Conservation (phyloP, 371 early-diverging fungal genomes). For the Mortierella sp. region DNA sequence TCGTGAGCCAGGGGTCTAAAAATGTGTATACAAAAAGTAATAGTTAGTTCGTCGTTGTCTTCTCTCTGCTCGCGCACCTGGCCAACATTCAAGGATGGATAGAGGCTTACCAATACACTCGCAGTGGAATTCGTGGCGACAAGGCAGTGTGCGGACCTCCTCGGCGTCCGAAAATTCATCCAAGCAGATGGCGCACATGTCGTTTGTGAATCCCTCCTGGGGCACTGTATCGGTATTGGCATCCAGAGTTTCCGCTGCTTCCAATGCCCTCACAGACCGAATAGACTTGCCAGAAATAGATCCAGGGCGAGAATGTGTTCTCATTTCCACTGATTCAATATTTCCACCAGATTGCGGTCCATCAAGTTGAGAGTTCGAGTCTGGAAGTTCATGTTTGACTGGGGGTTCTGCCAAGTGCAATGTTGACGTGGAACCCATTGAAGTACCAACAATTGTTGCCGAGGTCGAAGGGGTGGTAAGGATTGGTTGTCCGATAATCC, state of each 20-base stretch:
- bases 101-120: constrained; percentile 84
- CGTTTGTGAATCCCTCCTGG: constrained; percentile 29
- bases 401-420: background rate
- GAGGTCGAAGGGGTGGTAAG: background rate
- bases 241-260: constrained; percentile 22
- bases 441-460: background rate
- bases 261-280: constrained; percentile 33
- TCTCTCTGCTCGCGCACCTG: background rate
- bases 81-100: no score
- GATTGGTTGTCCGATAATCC: constrained; percentile 24
- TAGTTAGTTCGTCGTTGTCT: background rate
- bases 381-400: background rate
- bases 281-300: constrained; percentile 37
- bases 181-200: constrained; percentile 83
- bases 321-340: background rate
- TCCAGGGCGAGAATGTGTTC: constrained; percentile 21
- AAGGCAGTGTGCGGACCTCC: constrained; percentile 76
- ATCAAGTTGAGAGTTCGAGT: background rate
- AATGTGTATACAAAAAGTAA: background rate
- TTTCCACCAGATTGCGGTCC: background rate
- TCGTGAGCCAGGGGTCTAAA: constrained; percentile 72
- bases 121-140: constrained; percentile 87
- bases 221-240: background rate
- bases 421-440: background rate
- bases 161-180: constrained; percentile 75